These are phyloP conservation scores for Pontederia paniculata DNA, from an alignment of 176 grass and related monocot species.

Conservation along the genomic window DNA sequence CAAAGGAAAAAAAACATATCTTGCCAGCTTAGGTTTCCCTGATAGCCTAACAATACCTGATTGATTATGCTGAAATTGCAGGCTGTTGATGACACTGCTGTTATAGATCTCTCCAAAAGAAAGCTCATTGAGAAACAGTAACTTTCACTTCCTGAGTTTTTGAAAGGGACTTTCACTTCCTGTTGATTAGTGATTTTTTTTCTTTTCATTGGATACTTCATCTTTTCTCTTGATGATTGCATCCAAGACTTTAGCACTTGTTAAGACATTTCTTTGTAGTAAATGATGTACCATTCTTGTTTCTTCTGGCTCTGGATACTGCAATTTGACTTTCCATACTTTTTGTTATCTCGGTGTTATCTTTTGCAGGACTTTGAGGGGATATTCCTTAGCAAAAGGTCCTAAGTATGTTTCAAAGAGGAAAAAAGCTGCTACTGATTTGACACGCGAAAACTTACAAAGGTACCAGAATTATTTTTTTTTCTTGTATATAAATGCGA, in stretches of 20 bases:
- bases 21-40: too few species aligned
- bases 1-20: too few species aligned
- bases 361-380: constrained; percentile 47
- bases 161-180: constrained; percentile 11
- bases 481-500: neutral
- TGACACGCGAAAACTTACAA: constrained; percentile 72
- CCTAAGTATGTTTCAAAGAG: constrained; percentile 78
- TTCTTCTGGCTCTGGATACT: too few species aligned
- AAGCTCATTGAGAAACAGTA: constrained; percentile 82
- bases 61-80: constrained; percentile 26
- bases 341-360: neutral
- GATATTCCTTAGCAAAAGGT: constrained; percentile 78
- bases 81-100: constrained; percentile 33
- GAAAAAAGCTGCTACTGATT: constrained; percentile 79
- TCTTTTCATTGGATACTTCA: too few species aligned
- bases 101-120: constrained; percentile 64
- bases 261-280: too few species aligned
- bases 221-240: too few species aligned
- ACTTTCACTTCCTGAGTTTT: constrained; percentile 8
- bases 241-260: too few species aligned
- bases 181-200: too few species aligned
- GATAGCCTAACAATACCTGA: too few species aligned
- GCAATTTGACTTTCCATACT: neutral
- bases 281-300: too few species aligned
- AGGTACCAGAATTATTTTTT: constrained; percentile 36